These are phyloP conservation scores for Trametes elegans DNA, from an alignment of 768 basidiomycete species.

Conservation along the genomic window DNA sequence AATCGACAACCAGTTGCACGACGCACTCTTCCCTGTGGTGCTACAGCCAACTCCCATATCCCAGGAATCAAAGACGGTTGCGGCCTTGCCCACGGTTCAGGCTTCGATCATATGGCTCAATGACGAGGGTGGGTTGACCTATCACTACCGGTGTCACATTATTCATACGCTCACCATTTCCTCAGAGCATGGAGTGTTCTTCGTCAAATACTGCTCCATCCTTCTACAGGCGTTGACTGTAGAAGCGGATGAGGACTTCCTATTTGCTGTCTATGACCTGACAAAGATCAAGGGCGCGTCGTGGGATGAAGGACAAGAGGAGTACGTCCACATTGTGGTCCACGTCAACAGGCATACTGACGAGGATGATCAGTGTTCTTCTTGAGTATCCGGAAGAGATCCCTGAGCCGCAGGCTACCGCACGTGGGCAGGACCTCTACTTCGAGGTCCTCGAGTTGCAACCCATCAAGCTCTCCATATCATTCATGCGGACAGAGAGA, in stretches of 20 bases:
- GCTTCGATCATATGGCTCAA: conserved; percentile 87
- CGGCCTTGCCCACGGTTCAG: conserved; percentile 86
- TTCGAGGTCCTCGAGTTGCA: conserved; percentile 96
- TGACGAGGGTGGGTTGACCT: conserved; percentile 84
- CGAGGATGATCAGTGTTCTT: conserved; percentile 49
- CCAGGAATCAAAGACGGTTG: conserved; percentile 70
- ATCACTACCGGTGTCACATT: no score
- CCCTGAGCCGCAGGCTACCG: conserved; percentile 65
- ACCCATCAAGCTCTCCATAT: conserved; percentile 87
- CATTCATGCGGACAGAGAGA: conserved; percentile 96
- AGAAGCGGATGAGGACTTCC: conserved; percentile 95
- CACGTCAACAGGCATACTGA: conserved; percentile 3
- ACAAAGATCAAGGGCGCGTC: conserved; percentile 88
- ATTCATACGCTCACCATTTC: background rate
- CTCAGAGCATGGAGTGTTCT: conserved; percentile 95
- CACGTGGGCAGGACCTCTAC: conserved; percentile 78
- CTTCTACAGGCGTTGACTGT: conserved; percentile 92
- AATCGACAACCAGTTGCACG: conserved; percentile 97
- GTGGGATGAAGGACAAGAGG: conserved; percentile 76
- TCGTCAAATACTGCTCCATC: conserved; percentile 95
- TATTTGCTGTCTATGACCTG: conserved; percentile 90
- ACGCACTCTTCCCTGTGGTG: conserved; percentile 91
- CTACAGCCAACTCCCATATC: conserved; percentile 90
- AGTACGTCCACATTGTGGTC: conserved; percentile 47
- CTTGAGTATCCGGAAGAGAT: conserved; percentile 67